Base-by-base conservation (phyloP, 177 flowering plant genomes). In the Tripterygium wilfordii region DNA sequence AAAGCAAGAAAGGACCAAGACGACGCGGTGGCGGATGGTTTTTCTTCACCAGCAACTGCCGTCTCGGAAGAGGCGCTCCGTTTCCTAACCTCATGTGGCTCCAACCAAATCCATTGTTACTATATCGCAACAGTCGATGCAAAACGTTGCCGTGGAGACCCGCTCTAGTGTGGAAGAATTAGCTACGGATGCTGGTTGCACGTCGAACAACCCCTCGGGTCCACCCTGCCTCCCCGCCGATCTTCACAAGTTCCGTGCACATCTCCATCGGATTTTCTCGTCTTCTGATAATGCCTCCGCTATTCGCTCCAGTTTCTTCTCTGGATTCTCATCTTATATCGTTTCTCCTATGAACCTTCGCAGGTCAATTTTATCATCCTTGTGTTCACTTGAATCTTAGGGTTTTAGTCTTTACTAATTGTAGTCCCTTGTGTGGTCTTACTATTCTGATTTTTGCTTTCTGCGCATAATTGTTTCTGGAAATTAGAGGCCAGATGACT, bases 191-290 rank as follows among this genome's bases (percentile, higher is more conserved):
- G 83, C 85, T 2, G 92, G 92, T 0, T 81, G 87, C 62, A 82
- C 97, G 0, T 69, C 86, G 36, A 16, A 61, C 33, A 71, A 73
- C 56, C 72, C 83, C 39, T 42, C 58, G 13, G 80, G 77, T 0
- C 79, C 83, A 5, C 92, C 92, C 0, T 71, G 63, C 47, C 71
- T 79, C 43, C 85, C 91, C 14, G 26, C 80, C 42, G 85, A 85
- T 20, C 62, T 49, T 28, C 72, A 62, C 72, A 65, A 54, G 26
- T 48, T 88, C 62, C 88, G 87, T 17, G 62, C 63, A 42, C 74
- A 54, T 27, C 83, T 88, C 48, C 61, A 76, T 24, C 49, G 53
- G 25, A 61, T 61, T 42, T 70, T 81, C 58, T 70, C 63, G 16
- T 36, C 63, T 45, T 45, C 83, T 17, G 48, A 48, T 3, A 57